These are phyloP conservation scores for Boletus fagicola DNA, from an alignment of 768 basidiomycete species.

Conservation along the genomic window DNA sequence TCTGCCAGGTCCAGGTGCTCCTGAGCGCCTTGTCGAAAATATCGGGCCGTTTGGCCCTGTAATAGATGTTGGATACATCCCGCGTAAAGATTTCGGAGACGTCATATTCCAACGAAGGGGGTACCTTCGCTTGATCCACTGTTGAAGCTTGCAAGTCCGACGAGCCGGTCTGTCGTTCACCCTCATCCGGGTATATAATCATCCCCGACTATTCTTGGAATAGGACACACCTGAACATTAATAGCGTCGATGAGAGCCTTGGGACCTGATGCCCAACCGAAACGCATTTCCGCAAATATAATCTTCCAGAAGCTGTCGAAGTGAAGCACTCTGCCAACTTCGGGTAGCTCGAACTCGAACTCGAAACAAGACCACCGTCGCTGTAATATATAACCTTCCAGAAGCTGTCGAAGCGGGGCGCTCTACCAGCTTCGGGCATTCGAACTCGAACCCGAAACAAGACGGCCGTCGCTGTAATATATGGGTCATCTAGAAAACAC, in stretches of 20 bases:
- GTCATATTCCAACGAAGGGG: constrained; percentile 58
- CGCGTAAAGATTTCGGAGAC: constrained; percentile 65
- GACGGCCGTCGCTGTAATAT: constrained; percentile 67
- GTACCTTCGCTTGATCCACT: constrained; percentile 54
- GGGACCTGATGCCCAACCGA: constrained; percentile 76
- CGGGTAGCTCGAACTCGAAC: constrained; percentile 63
- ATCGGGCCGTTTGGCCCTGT: constrained; percentile 63
- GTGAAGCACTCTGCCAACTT: constrained; percentile 71
- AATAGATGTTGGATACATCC: constrained; percentile 58
- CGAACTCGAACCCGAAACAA: constrained; percentile 80
- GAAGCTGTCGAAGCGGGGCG: constrained; percentile 80
- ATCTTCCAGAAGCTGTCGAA: constrained; percentile 84
- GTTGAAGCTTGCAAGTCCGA: constrained; percentile 62
- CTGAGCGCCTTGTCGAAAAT: constrained; percentile 68
- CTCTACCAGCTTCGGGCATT: constrained; percentile 63
- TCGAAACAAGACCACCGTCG: constrained; percentile 67
- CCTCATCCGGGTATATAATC: background rate
- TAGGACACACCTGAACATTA: constrained; percentile 53
- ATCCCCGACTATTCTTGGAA: background rate
- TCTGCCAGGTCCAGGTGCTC: constrained; percentile 73
- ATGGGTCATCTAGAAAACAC: constrained; percentile 56
- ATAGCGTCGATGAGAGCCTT: constrained; percentile 59
- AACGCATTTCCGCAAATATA: constrained; percentile 63
- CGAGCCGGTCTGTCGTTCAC: constrained; percentile 46
- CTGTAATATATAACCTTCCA: constrained; percentile 53